These are phyloP conservation scores for Debaryomyces nepalensis DNA, from an alignment of 1,139 yeast genomes.

Conservation along the genomic window DNA sequence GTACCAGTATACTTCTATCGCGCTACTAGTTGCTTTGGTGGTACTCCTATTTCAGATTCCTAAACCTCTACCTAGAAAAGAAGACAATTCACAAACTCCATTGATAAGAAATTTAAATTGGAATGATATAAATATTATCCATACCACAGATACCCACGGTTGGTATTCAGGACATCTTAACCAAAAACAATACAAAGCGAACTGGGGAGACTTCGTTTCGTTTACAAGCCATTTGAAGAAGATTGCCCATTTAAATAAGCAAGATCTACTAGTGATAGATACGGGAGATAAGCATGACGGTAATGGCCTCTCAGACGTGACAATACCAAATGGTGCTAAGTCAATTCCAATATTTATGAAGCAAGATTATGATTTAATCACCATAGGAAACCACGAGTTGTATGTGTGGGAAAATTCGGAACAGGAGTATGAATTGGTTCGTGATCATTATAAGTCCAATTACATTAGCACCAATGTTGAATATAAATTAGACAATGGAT, in stretches of 20 bases:
- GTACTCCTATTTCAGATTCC: not conserved
- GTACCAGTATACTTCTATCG: not conserved
- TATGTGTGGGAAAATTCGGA: constrained; percentile 70
- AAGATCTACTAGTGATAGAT: constrained; percentile 77
- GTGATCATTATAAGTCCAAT: constrained; percentile 60
- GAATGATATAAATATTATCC: constrained; percentile 80
- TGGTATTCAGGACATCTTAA: constrained; percentile 90
- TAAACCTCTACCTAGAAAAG: not conserved
- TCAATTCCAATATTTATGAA: constrained; percentile 67
- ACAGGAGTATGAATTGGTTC: constrained; percentile 67
- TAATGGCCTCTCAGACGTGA: constrained; percentile 83
- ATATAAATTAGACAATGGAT: constrained; percentile 49
- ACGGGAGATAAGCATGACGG: constrained; percentile 97
- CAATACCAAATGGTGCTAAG: constrained; percentile 67
- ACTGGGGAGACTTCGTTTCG: constrained; percentile 92
- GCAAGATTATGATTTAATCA: constrained; percentile 76
- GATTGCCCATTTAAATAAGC: constrained; percentile 48
- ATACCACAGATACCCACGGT: constrained; percentile 95
- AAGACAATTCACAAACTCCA: not conserved
- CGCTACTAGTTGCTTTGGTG: not conserved
- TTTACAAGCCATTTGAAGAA: constrained; percentile 58
- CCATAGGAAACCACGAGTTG: constrained; percentile 92
- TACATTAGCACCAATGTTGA: constrained; percentile 88
- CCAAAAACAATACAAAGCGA: constrained; percentile 76
- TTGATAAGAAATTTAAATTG: constrained; percentile 53